Evolutionary conservation across 345 rosid genomes (phyloP).

Genomic region (Brassica cretica): DNA sequence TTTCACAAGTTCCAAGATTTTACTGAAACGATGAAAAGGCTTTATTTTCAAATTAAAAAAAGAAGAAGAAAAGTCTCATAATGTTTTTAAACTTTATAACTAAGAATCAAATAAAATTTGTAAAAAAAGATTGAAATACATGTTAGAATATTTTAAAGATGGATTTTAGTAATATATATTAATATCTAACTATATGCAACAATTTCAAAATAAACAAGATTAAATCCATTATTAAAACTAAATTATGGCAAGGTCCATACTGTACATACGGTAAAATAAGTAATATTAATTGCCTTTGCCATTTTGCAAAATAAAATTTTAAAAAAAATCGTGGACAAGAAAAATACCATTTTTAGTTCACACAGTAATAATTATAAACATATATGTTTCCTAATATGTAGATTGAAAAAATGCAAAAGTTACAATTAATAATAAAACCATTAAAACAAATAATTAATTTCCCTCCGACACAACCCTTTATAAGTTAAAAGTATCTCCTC

Average conservation of each 20-base stretch:
- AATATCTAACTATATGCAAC: neutral
- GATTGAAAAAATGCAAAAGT: neutral
- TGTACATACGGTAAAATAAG: no score
- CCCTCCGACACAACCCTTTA: neutral
- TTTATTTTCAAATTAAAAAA: no score
- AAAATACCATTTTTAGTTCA: neutral
- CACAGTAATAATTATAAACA: neutral
- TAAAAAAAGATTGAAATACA: neutral
- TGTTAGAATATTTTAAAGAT: neutral
- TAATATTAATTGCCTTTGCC: neutral
- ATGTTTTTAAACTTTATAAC: neutral
- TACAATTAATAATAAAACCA: neutral
- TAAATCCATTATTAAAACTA: neutral
- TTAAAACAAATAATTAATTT: neutral
- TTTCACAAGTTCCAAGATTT: neutral
- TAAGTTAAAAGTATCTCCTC: neutral
- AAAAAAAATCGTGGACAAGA: neutral
- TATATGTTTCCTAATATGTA: neutral
- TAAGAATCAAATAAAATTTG: neutral
- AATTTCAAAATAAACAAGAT: neutral
- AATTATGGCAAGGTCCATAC: neutral
- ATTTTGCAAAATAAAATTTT: neutral
- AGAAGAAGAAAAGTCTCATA: neutral
- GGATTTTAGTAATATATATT: neutral
- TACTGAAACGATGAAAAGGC: neutral